Conservation (phyloP, 495 filamentous ascomycete species). For the Aspergillus mulundensis region DNA sequence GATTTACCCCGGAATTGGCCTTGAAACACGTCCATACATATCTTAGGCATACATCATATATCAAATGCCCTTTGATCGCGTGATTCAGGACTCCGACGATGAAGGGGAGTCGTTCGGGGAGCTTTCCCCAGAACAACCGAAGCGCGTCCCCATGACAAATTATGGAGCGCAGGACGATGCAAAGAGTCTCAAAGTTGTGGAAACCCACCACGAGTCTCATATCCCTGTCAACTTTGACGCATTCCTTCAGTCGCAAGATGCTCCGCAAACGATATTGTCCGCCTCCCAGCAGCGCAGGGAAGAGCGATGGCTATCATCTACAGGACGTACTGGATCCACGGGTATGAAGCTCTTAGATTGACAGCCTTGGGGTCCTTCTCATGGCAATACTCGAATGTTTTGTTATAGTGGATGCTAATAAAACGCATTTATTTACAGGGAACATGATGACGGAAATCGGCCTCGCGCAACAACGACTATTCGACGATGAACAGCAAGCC, state of each 20-base stretch:
- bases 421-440: slow-evolving; percentile 11
- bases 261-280: slow-evolving; percentile 14
- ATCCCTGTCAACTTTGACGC: slow-evolving; percentile 38
- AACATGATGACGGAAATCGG: slow-evolving; percentile 40
- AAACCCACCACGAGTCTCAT: slow-evolving; percentile 13
- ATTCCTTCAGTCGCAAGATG: slow-evolving; percentile 36
- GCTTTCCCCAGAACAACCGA: slow-evolving; percentile 20
- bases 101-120: slow-evolving; percentile 41
- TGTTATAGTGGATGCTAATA: not conserved
- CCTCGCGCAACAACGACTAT: slow-evolving; percentile 31
- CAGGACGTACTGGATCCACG: slow-evolving; percentile 31
- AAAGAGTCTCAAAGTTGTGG: slow-evolving; percentile 7
- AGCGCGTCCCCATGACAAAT: slow-evolving; percentile 11
- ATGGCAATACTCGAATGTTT: not conserved
- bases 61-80: slow-evolving; percentile 33
- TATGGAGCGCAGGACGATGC: slow-evolving; percentile 7
- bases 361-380: not conserved
- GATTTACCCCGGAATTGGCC: not conserved
- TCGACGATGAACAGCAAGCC: slow-evolving; percentile 32
- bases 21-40: not conserved
- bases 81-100: slow-evolving; percentile 51
- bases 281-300: slow-evolving; percentile 38
- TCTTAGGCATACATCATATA: not conserved
- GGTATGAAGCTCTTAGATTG: slow-evolving; percentile 22
- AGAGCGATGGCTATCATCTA: slow-evolving; percentile 37